Percentiles rank a stretch among this genome's conserved stretches.
phyloP scores from a whole-genome alignment of 371 early-diverging fungal genomes.

The Umbelopsis sp. region DNA sequence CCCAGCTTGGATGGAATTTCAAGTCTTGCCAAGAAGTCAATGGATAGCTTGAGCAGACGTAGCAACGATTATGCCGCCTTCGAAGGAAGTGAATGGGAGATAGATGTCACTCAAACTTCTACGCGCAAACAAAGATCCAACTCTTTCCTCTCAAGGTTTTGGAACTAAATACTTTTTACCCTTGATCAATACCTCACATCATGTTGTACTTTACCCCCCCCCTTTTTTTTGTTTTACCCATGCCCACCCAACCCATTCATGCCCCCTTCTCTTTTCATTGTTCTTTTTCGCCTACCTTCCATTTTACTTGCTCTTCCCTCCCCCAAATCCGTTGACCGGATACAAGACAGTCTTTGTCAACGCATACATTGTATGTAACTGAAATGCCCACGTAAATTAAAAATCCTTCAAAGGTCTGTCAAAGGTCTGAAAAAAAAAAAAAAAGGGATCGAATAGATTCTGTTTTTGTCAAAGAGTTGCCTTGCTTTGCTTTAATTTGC shows the following conservation, averaged over 20 bases:
- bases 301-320: background rate
- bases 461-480: too few relatives aligned
- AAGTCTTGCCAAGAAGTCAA: conserved; percentile 31
- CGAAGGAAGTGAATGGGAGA: conserved; percentile 14
- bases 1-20: conserved; percentile 36
- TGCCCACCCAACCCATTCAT: background rate
- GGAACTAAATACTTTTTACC: background rate
- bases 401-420: too few relatives aligned
- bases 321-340: conserved; percentile 9
- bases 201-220: background rate
- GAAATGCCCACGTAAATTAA: too few relatives aligned
- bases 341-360: background rate
- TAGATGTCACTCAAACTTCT: background rate
- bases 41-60: conserved; percentile 25
- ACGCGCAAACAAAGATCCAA: conserved; percentile 14
- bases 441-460: too few relatives aligned
- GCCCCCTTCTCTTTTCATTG: background rate
- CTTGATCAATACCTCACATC: background rate
- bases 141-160: conserved; percentile 6
- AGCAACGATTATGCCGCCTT: conserved; percentile 24
- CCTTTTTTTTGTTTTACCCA: background rate
- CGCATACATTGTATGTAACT: too few relatives aligned
- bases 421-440: too few relatives aligned
- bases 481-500: too few relatives aligned
- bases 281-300: background rate